Percentiles rank a stretch among this genome's conserved stretches.
These are phyloP conservation scores for Trametes sp. DNA, from an alignment of 1,284 basidiomycete species.

Conservation along the genomic window DNA sequence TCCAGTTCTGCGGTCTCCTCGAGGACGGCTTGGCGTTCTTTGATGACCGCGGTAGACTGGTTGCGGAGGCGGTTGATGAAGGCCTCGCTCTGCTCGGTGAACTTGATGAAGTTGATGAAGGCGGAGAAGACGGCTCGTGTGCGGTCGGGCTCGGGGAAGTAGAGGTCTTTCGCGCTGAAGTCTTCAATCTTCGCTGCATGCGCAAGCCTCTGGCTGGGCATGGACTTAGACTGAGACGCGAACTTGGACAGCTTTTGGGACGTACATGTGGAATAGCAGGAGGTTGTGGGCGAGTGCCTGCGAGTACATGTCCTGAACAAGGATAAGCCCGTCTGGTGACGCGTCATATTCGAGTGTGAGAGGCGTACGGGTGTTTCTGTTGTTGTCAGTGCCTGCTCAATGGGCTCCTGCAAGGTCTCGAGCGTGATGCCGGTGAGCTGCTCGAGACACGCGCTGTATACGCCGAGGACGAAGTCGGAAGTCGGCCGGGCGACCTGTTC, in stretches of 20 bases:
- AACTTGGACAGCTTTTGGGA: neutral
- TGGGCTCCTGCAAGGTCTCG: constrained; percentile 66
- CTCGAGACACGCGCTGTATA: constrained; percentile 75
- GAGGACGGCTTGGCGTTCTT: constrained; percentile 62
- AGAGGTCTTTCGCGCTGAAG: constrained; percentile 80
- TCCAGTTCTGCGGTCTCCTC: constrained; percentile 61
- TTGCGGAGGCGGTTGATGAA: constrained; percentile 69
- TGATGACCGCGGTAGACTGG: constrained; percentile 59
- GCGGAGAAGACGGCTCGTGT: constrained; percentile 81
- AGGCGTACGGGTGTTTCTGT: constrained; percentile 51
- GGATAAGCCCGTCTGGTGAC: neutral
- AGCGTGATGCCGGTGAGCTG: constrained; percentile 72
- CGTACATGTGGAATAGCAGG: constrained; percentile 42
- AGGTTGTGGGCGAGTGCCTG: constrained; percentile 40
- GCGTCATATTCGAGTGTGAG: neutral
- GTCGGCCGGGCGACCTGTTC: constrained; percentile 78
- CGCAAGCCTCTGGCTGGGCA: constrained; percentile 69
- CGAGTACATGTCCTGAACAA: constrained; percentile 38
- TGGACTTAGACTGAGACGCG: neutral
- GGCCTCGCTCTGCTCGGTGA: constrained; percentile 75
- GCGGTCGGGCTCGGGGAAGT: constrained; percentile 74
- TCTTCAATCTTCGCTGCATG: constrained; percentile 77
- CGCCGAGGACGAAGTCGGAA: constrained; percentile 70
- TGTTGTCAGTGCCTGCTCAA: constrained; percentile 60
- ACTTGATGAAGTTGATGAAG: constrained; percentile 93